These are phyloP conservation scores for Huntiella moniliformis DNA, from an alignment of 2,329 filamentous ascomycete genomes.

Conservation along the genomic window DNA sequence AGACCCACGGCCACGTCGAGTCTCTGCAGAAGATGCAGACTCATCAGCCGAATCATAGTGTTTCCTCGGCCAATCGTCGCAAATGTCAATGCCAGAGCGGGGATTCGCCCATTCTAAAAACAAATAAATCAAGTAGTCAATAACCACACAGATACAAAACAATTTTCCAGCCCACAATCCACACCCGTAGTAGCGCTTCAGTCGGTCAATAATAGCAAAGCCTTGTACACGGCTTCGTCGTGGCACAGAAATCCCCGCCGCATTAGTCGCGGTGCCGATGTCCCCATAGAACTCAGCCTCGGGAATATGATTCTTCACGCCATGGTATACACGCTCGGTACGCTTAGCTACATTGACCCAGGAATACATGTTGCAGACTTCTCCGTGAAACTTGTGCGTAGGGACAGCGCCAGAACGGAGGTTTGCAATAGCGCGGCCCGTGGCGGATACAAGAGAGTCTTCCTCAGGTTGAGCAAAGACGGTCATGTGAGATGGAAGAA, in stretches of 20 bases:
- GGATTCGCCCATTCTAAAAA: constrained; percentile 78
- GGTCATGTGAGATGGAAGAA: constrained; percentile 90
- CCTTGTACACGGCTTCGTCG: constrained; percentile 52
- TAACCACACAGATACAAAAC: constrained; percentile 83
- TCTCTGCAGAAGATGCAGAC: constrained; percentile 4
- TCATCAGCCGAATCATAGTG: constrained; percentile 8
- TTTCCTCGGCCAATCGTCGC: constrained; percentile 82
- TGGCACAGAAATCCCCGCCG: constrained; percentile 38
- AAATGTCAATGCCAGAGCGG: constrained; percentile 69
- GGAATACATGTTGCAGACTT: constrained; percentile 96
- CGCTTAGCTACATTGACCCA: constrained; percentile 91
- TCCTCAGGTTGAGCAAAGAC: constrained; percentile 94
- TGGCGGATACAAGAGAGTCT: constrained; percentile 79
- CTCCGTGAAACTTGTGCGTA: constrained; percentile 87
- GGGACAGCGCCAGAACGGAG: constrained; percentile 72
- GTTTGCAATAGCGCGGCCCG: constrained; percentile 71
- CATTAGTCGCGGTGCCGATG: not conserved
- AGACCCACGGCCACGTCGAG: constrained; percentile 1
- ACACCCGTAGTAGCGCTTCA: constrained; percentile 95
- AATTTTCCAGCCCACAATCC: constrained; percentile 97
- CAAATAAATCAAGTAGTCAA: constrained; percentile 83
- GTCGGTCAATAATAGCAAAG: constrained; percentile 79
- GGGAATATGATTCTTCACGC: constrained; percentile 69
- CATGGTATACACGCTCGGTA: constrained; percentile 87
- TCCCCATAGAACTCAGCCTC: constrained; percentile 62